Conservation (phyloP, 768 basidiomycete species). For the Phanerodontia chrysosporium region DNA sequence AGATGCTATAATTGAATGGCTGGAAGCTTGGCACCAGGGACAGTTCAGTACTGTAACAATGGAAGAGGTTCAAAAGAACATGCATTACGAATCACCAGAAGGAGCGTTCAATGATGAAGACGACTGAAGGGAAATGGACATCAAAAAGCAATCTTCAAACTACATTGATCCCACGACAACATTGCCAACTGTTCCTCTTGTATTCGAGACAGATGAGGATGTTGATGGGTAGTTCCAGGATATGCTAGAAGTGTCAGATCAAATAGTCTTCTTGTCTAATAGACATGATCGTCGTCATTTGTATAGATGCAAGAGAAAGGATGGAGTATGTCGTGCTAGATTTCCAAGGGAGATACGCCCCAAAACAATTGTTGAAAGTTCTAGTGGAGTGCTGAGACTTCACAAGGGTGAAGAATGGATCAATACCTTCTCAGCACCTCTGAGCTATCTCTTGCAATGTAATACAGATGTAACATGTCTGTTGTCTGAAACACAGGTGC, state of each 20-base stretch:
- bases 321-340: background rate
- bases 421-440: slow-evolving; percentile 28
- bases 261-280: background rate
- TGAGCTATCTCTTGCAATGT: slow-evolving; percentile 33
- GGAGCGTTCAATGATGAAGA: background rate
- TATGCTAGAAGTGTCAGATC: background rate
- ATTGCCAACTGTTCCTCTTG: background rate
- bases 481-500: slow-evolving; percentile 35
- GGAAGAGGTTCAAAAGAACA: background rate
- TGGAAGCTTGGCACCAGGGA: slow-evolving; percentile 2
- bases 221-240: background rate
- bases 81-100: no score
- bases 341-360: background rate
- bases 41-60: background rate
- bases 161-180: background rate
- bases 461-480: slow-evolving; percentile 38
- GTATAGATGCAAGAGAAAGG: background rate
- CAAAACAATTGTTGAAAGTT: background rate
- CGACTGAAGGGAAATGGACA: background rate
- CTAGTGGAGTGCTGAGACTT: background rate
- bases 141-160: background rate
- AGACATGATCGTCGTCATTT: background rate
- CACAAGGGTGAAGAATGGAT: slow-evolving; percentile 28
- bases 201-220: background rate
- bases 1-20: slow-evolving; percentile 6